These are phyloP conservation scores for Musa beccarii DNA, from an alignment of 176 grass and related monocot species.

Conservation along the genomic window DNA sequence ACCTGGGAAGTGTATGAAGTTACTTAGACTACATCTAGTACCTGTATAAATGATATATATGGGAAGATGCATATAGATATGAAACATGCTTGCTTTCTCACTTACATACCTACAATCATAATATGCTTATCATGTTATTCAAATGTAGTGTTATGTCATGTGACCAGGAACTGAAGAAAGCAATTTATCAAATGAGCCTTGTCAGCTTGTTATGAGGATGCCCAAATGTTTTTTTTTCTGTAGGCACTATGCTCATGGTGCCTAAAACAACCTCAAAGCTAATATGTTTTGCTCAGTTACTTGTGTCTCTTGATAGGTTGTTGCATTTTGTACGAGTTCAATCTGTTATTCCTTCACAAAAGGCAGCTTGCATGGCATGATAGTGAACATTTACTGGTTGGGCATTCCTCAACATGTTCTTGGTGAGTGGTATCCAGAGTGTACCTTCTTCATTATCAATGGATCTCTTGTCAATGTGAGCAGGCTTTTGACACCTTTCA, in stretches of 20 bases:
- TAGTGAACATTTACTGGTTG: background rate
- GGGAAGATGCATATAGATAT: background rate
- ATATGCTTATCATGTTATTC: background rate
- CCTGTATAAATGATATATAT: background rate
- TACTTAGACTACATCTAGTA: background rate
- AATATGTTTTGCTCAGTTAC: background rate
- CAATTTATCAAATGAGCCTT: background rate
- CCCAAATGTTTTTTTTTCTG: background rate
- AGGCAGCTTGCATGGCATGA: background rate
- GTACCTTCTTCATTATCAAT: too few relatives aligned
- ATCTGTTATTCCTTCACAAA: background rate
- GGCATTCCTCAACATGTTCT: too few relatives aligned
- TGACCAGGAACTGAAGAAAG: background rate
- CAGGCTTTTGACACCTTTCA: too few relatives aligned
- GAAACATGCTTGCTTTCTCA: background rate
- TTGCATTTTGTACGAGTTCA: background rate
- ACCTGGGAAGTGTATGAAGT: background rate
- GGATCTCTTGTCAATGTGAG: too few relatives aligned
- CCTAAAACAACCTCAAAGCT: background rate
- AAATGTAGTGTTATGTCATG: background rate
- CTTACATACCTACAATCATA: too few relatives aligned
- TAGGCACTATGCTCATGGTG: background rate
- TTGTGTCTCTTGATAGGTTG: background rate
- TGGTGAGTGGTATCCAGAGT: too few relatives aligned
- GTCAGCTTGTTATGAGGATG: background rate